Base-by-base conservation (phyloP, 2,329 filamentous ascomycete species). In the Hymenoscyphus linearis region DNA sequence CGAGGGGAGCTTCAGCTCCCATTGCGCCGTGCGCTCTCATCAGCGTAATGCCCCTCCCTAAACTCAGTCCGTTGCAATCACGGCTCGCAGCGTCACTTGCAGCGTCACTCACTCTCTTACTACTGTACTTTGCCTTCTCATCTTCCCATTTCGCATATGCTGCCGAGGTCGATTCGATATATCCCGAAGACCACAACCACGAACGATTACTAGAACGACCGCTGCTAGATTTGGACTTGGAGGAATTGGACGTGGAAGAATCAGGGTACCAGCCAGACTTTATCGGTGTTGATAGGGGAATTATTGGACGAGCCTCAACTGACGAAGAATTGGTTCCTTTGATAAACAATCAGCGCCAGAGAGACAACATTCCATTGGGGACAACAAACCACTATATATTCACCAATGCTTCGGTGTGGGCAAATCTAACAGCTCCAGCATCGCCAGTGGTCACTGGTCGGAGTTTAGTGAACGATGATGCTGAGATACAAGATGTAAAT, bases 1-100 rank as follows among this genome's bases (percentile, higher is more conserved):
- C 52, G 52, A 59, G 52, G 57, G 44, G 52, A 44, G 55, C 35
- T 47, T 31, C 31, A 53, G 18, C 52, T 60, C 50, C 53, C 37
- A 61, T 66, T 67, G 67, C 66, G 62, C 63, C n/a, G 37, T 53
- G 57, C 54, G 44, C 52, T 62, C 56, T 60, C 59, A 64, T 55
- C 34, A 69, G 53, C 62, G 60, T 61, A 62, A 73, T 73, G 72
- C 71, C 69, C 62, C 67, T 73, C 61, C 70, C 72, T 53, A 74
- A 86, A 75, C 81, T 87, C 74, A 86, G 82, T 73, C 85, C 83
- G 70, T 78, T 90, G 67, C 89, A 90, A 78, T 88, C 86, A 76
- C 87, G 88, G 72, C 83, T 91, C 70, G 83, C 83, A 71, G 85
- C 86, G 69, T 89, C 87, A 61, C 72, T 88, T 58, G 78, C 82